Base-by-base conservation (phyloP, 1,284 basidiomycete genomes). In the Volvariella volvacea region DNA sequence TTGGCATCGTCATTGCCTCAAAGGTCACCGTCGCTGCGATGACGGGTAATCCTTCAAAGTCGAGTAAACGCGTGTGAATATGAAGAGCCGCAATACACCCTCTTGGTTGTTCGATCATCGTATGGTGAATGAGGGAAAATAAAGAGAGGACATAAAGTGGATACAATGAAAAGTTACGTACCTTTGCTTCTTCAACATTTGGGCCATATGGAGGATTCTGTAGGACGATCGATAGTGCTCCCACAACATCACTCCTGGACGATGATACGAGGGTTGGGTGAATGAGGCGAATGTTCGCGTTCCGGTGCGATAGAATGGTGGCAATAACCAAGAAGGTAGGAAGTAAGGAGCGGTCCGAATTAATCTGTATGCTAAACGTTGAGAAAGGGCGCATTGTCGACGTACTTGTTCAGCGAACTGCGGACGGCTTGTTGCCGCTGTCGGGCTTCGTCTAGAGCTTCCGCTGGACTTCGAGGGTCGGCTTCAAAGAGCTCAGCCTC, bases 151-250 rank as follows among this genome's bases (percentile, higher is more conserved):
- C n/a, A n/a, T n/a, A 28, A 12, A 28, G 25, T 28, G 6, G 25
- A 28, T 28, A 6, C 25, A 28, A 6, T n/a, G n/a, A 28, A 12
- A 28, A 28, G 25, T 12, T 28, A 28, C 25, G 47, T 28, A 92
- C 92, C 76, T 93, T 95, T 43, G 93, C 93, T 50, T 93, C 87
- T 45, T 92, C 89, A 12, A 85, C 83, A 49, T 79, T 78, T 22
- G 79, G 80, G 1, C 93, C 93, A 56, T 89, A 95, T 14, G 93
- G 92, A 30, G 89, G 78, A 50, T 80, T 79, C 12, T 86, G 79
- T 8, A 95, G 69, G 16, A 85, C 82, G 14, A 76, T 67, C 16
- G 67, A 72, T 36, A 97, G 66, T 1, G 92, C 91, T 0, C 80
- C 82, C 1, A 74, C 62, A 15, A 81, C 79, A 59, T 96, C 91